These are phyloP conservation scores for Inonotus hispidus DNA, from an alignment of 1,284 basidiomycete species.

Conservation along the genomic window DNA sequence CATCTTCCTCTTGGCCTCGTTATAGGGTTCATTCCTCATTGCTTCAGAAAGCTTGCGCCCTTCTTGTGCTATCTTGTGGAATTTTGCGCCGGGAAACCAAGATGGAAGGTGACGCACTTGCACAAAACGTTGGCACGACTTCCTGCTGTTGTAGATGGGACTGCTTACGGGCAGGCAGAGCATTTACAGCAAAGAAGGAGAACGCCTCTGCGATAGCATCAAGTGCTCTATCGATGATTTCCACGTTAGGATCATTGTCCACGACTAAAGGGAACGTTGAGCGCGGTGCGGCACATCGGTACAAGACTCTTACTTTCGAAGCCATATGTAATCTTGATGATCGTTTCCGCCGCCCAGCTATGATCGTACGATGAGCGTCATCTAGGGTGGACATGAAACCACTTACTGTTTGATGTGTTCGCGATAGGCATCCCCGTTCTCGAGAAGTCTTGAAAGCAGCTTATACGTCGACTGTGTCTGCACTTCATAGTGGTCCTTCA, in stretches of 20 bases:
- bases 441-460: neutral
- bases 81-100: slow-evolving; percentile 22
- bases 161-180: slow-evolving; percentile 8
- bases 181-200: slow-evolving; percentile 16
- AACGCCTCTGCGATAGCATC: slow-evolving; percentile 11
- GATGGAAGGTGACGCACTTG: slow-evolving; percentile 14
- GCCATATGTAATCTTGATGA: slow-evolving; percentile 11
- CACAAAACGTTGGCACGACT: neutral
- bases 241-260: slow-evolving; percentile 10
- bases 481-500: slow-evolving; percentile 14
- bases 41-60: neutral
- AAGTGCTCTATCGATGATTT: slow-evolving; percentile 12
- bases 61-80: slow-evolving; percentile 15
- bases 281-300: neutral
- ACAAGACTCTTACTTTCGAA: neutral
- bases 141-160: neutral
- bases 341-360: neutral
- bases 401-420: slow-evolving; percentile 3
- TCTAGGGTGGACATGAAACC: neutral
- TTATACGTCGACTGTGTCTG: neutral
- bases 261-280: neutral
- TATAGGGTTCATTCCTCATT: slow-evolving; percentile 1
- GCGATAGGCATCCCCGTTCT: neutral
- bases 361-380: neutral
- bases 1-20: neutral